Evolutionary conservation across 1,139 yeast genomes (phyloP), one percentile per base, ranked within the genome.

Genomic region (Diutina siamensis): DNA sequence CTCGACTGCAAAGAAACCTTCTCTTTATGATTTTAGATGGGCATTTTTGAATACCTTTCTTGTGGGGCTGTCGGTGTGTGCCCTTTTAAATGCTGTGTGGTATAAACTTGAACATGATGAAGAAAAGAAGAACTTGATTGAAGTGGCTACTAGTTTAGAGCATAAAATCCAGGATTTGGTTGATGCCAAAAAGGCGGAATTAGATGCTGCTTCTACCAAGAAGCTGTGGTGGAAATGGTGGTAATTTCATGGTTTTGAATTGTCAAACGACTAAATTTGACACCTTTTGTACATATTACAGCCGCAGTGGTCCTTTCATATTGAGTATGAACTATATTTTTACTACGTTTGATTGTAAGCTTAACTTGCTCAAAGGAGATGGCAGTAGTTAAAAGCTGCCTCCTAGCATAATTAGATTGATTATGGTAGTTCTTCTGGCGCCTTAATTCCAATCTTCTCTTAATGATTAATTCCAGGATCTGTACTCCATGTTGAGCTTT

Each of bases 11-110:
- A 28, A 52, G 3, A 66, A 67, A 49, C 75, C 75, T 7, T 57
- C 51, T 21, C 48, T 71, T 17, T 55, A 65, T 21, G 67, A 71
- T 50, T 71, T 71, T 54, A 59, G 57, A 46, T 59, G 55, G 48
- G 72, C 76, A 4, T 54, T 69, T 19, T 57, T 65, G 40, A 70
- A 71, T 51, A 61, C 70, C 3, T 67, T 71, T 46, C 60, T 70
- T 28, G 53, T 70, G 21, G 73, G 75, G 3, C 63, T 71, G 2
- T 57, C 70, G 1, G 59, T 72, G 0, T 71, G 67, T 52, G 60
- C 70, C 52, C 51, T 59, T 5, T 56, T 70, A 40, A 70, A 71
- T 50, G 55, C 65, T 1, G 46, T 62, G 12, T 67, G 71, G 65
- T 55, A 57, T 22, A 51, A 56, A 12, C 53, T 67, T 33, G 72